These are phyloP conservation scores for Aurifilum marmelostoma DNA, from an alignment of 2,329 filamentous ascomycete species.

Conservation along the genomic window DNA sequence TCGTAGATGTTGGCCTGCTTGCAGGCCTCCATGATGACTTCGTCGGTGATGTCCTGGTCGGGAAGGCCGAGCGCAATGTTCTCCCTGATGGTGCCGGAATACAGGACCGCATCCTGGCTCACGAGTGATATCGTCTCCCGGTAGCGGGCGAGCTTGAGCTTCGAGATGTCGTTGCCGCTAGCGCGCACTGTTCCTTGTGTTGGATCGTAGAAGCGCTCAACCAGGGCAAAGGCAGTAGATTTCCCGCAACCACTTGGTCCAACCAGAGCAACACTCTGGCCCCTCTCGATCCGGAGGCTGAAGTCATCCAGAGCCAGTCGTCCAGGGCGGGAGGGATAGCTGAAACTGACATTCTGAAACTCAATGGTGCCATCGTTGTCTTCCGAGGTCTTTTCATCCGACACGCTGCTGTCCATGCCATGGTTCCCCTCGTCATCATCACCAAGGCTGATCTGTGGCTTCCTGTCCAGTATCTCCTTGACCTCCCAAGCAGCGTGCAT, in stretches of 20 bases:
- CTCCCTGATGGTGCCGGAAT: constrained; percentile 68
- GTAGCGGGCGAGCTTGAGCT: constrained; percentile 65
- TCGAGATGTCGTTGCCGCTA: constrained; percentile 62
- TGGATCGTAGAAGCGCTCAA: constrained; percentile 73
- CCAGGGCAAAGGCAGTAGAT: constrained; percentile 68
- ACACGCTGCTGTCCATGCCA: constrained; percentile 35
- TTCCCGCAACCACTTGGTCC: constrained; percentile 74
- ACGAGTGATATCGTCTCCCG: constrained; percentile 70
- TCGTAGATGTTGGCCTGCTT: constrained; percentile 70
- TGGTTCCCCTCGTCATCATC: constrained; percentile 33
- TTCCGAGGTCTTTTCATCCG: constrained; percentile 28
- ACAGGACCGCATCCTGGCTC: constrained; percentile 74
- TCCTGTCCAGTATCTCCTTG: too few species aligned
- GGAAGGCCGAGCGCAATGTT: constrained; percentile 69
- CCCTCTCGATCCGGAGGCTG: constrained; percentile 66
- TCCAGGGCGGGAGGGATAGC: constrained; percentile 58
- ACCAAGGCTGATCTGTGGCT: too few species aligned
- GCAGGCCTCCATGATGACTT: constrained; percentile 55
- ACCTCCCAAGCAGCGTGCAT: constrained; percentile 50
- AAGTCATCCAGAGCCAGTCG: constrained; percentile 61
- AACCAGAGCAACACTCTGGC: constrained; percentile 72
- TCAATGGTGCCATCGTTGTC: constrained; percentile 48
- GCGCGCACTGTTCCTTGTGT: constrained; percentile 65
- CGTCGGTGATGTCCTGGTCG: constrained; percentile 54
- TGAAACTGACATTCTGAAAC: constrained; percentile 60